Percentiles rank a stretch among this genome's conserved stretches.
Evolutionary conservation across 2,329 filamentous ascomycete species (phyloP).

Genomic region (Basipetospora sp.): DNA sequence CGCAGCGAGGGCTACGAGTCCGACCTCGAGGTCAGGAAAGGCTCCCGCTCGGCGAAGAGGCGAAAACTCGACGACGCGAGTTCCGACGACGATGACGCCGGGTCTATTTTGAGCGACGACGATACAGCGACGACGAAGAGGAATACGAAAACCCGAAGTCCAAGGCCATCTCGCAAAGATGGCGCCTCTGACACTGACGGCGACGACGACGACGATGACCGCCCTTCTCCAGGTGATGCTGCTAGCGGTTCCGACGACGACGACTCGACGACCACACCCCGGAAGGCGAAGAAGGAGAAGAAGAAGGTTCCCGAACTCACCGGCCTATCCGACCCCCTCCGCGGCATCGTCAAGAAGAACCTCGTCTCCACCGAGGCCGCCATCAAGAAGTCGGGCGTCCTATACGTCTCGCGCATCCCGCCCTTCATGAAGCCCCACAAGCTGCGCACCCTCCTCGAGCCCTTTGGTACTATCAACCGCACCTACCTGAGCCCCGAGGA

Average conservation of each 20-base stretch:
- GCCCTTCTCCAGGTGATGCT: no score
- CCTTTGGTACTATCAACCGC: slow-evolving; percentile 61
- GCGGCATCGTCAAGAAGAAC: slow-evolving; percentile 48
- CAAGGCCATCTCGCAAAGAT: no score
- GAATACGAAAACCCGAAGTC: neutral
- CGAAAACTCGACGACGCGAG: slow-evolving; percentile 38
- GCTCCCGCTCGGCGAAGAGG: slow-evolving; percentile 45
- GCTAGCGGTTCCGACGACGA: slow-evolving; percentile 12
- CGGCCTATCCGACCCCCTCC: slow-evolving; percentile 4
- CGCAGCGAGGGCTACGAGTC: slow-evolving; percentile 49
- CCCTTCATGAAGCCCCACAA: slow-evolving; percentile 80
- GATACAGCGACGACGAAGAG: slow-evolving; percentile 9
- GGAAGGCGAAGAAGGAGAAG: slow-evolving; percentile 17
- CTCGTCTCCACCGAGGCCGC: slow-evolving; percentile 49
- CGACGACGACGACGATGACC: slow-evolving; percentile 17
- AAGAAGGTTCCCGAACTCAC: slow-evolving; percentile 26
- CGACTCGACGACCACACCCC: slow-evolving; percentile 12
- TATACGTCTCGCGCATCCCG: slow-evolving; percentile 71
- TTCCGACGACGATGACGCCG: slow-evolving; percentile 21
- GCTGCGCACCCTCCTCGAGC: slow-evolving; percentile 57
- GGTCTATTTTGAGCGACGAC: slow-evolving; percentile 19
- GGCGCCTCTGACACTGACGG: slow-evolving; percentile 13
- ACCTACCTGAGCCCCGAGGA: slow-evolving; percentile 71
- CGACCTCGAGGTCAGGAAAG: slow-evolving; percentile 54
- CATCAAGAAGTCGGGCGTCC: slow-evolving; percentile 59